These are phyloP conservation scores for Avena atlantica DNA, from an alignment of 176 grass and related monocot species.

Conservation along the genomic window DNA sequence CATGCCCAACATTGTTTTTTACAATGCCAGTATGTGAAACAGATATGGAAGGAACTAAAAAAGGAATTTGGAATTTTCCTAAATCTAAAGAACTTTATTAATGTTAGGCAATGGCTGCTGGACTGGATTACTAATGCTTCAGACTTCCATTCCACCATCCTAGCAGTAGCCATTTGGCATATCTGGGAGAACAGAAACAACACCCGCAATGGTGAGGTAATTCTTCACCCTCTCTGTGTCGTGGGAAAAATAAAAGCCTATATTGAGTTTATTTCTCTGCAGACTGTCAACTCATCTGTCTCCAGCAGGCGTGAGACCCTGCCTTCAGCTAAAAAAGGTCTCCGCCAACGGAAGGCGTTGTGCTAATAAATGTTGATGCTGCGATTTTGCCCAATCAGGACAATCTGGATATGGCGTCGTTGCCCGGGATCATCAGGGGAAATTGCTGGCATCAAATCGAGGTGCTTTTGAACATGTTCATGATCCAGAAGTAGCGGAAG, in stretches of 20 bases:
- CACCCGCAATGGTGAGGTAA: background rate
- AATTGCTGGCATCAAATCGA: background rate
- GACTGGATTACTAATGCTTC: background rate
- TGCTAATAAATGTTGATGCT: background rate
- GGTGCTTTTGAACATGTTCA: background rate
- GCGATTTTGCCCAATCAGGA: background rate
- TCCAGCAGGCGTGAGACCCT: too few relatives aligned
- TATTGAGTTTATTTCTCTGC: background rate
- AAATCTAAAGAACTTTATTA: background rate
- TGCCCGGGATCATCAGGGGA: background rate
- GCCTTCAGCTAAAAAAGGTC: too few relatives aligned
- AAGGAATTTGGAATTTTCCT: background rate
- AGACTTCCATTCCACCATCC: background rate
- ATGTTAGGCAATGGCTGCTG: background rate
- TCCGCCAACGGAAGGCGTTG: background rate
- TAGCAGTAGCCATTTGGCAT: background rate
- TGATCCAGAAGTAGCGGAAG: background rate
- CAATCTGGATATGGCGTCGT: background rate
- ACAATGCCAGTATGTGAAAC: background rate
- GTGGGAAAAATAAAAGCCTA: background rate
- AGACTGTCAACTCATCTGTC: background rate
- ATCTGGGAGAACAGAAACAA: background rate
- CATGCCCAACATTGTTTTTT: background rate
- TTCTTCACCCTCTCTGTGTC: background rate
- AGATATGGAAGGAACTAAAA: background rate